A percentile compares a stretch with the other conserved stretches of the same genome.
These are phyloP conservation scores for Curvularia lunata DNA, from an alignment of 2,329 filamentous ascomycete species.

Conservation along the genomic window DNA sequence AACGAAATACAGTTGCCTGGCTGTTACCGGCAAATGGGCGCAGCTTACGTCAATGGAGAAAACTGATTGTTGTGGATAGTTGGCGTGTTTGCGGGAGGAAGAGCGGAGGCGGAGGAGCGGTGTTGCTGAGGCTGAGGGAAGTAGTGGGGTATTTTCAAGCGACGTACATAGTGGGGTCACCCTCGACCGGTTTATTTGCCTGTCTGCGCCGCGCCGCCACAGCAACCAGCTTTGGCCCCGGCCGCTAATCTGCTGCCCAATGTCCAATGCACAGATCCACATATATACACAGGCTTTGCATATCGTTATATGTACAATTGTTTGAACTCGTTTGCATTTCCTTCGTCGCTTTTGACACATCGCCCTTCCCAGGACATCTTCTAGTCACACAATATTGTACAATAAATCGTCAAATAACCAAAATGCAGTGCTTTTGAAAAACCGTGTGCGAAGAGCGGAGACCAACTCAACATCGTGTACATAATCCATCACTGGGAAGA, in stretches of 20 bases:
- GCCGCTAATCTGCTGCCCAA: conserved; percentile 1
- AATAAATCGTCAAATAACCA: conserved; percentile 37
- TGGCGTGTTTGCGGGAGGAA: conserved; percentile 23
- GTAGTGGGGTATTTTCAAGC: conserved; percentile 27
- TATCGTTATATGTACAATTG: conserved; percentile 1
- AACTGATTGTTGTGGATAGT: conserved; percentile 27
- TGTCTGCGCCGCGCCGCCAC: conserved; percentile 28
- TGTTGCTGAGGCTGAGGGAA: conserved; percentile 36
- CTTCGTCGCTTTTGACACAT: conserved; percentile 41
- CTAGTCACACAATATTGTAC: conserved; percentile 49
- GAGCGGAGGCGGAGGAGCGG: conserved; percentile 31
- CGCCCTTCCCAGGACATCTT: conserved; percentile 34
- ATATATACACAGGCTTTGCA: background rate
- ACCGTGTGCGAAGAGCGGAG: conserved; percentile 50
- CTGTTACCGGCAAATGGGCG: conserved; percentile 16
- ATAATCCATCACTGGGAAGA: conserved; percentile 42
- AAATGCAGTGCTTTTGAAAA: conserved; percentile 47
- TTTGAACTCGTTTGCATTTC: conserved; percentile 35
- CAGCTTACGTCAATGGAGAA: conserved; percentile 38
- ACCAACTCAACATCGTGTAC: conserved; percentile 45
- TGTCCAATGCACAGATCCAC: conserved; percentile 6
- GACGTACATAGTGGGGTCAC: conserved; percentile 31
- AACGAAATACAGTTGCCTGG: conserved; percentile 26
- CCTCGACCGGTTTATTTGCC: conserved; percentile 25
- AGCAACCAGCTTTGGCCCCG: conserved; percentile 22